Conservation (phyloP, 1,284 basidiomycete genomes). For the Apiotrichum domesticum region DNA sequence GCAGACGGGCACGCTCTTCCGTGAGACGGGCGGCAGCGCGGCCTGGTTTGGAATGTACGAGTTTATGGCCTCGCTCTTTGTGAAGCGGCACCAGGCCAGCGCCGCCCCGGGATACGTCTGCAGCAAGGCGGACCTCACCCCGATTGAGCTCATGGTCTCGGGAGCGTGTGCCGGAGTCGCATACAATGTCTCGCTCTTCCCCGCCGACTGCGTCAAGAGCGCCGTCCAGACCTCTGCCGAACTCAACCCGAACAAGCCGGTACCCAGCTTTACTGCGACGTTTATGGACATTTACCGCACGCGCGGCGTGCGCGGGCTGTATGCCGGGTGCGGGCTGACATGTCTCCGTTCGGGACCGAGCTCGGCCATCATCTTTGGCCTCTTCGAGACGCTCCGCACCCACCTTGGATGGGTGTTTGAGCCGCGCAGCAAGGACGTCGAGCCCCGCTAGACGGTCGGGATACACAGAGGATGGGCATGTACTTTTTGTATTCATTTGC, state of each 20-base stretch:
- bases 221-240: constrained; percentile 92
- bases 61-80: constrained; percentile 57
- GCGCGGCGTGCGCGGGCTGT: constrained; percentile 77
- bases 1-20: constrained; percentile 75
- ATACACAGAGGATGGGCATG: no score
- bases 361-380: constrained; percentile 83
- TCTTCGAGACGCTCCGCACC: constrained; percentile 66
- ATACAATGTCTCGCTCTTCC: constrained; percentile 78
- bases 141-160: constrained; percentile 75
- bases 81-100: constrained; percentile 46
- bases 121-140: constrained; percentile 56
- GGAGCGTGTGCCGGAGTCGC: constrained; percentile 81
- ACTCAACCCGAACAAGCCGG: constrained; percentile 56
- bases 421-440: not conserved
- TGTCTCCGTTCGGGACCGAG: constrained; percentile 80
- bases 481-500: no score
- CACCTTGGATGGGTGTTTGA: constrained; percentile 35
- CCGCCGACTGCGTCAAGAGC: constrained; percentile 90
- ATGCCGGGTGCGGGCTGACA: constrained; percentile 93
- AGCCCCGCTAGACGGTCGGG: no score
- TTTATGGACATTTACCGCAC: constrained; percentile 66
- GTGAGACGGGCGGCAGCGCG: constrained; percentile 78
- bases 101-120: constrained; percentile 18
- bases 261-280: constrained; percentile 62
- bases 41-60: constrained; percentile 89